Base-by-base conservation (phyloP, 2,329 filamentous ascomycete genomes). In the Penicillium brasilianum region DNA sequence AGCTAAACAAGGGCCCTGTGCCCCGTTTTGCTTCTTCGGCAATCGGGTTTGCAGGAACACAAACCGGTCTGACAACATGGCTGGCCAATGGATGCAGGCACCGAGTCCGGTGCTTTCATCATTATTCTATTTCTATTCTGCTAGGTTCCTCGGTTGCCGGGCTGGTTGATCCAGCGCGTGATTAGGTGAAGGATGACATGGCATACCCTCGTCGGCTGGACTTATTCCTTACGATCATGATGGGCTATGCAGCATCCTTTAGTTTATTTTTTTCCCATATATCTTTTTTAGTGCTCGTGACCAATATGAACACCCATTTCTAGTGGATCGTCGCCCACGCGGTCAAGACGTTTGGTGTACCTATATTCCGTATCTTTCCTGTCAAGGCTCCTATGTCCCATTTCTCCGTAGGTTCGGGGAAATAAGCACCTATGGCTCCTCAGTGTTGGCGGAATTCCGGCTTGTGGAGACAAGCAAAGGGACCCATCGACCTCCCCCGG, bases 11-110 rank as follows among this genome's bases (percentile, higher is more conserved):
- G 52, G 25, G 25, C n/a, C 39, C 48, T 22, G 20, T 44, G 16
- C 25, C 48, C 25, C 8, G 32, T 25, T 28, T 44, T 48, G 49
- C 51, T 49, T 37, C 30, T 49, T 37, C 51, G 39, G 32, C 46
- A 22, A 34, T 14, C 34, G 32, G 5, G 25, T 54, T 55, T 60
- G 50, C 55, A 57, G 56, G 55, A 56, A 44, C 49, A 36, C 57
- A 56, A 62, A 34, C 53, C 54, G 49, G 50, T 56, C 57, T 66
- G 58, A 61, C 52, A 55, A 69, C 55, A 55, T 59, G 56, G 53
- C 60, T 67, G 57, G 61, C 61, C 64, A 61, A 67, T 65, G 54
- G 63, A 65, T 61, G 62, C 67, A 64, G 66, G 62, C 64, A 64
- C 61, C 60, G 39, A 44, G 51, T 55, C 25, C 44, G 56, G 63